Conservation (phyloP, 2,329 filamentous ascomycete species). For the Fragosphaeria purpurea region DNA sequence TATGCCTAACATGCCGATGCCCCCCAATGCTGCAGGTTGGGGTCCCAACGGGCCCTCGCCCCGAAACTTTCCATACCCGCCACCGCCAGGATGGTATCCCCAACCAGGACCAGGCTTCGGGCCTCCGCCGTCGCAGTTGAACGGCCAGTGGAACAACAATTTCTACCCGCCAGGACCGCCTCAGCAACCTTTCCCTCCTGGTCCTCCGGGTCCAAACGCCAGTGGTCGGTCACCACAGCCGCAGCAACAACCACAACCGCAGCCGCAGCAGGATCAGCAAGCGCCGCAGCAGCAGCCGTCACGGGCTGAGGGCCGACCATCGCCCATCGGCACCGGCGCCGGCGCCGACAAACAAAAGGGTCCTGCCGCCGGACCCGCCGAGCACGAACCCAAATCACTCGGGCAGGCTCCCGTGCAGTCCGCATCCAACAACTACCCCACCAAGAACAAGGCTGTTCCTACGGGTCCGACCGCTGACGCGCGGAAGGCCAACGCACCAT, state of each 20-base stretch:
- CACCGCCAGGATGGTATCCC: conserved; percentile 69
- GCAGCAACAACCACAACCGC: conserved; percentile 17
- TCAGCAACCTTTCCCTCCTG: conserved; percentile 12
- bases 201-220: conserved; percentile 21
- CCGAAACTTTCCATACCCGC: conserved; percentile 59
- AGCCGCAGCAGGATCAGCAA: conserved; percentile 21
- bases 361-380: conserved; percentile 30
- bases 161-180: conserved; percentile 49
- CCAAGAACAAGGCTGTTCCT: conserved; percentile 27
- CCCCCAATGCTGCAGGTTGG: conserved; percentile 18
- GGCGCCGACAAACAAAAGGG: conserved; percentile 36
- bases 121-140: conserved; percentile 23
- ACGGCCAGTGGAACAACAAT: conserved; percentile 39
- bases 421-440: conserved; percentile 16
- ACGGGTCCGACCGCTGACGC: conserved; percentile 22
- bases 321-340: conserved; percentile 42
- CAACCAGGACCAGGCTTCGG: conserved; percentile 62
- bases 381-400: conserved; percentile 44
- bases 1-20: conserved; percentile 18
- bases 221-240: conserved; percentile 10
- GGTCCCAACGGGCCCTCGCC: conserved; percentile 18
- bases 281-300: conserved; percentile 13
- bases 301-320: conserved; percentile 31
- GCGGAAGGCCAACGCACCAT: not conserved
- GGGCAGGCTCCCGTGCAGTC: conserved; percentile 29